Percentiles rank a stretch among this genome's conserved stretches.
phyloP scores from a whole-genome alignment of 2,329 filamentous ascomycete genomes.

The Talaromyces amestolkiae region DNA sequence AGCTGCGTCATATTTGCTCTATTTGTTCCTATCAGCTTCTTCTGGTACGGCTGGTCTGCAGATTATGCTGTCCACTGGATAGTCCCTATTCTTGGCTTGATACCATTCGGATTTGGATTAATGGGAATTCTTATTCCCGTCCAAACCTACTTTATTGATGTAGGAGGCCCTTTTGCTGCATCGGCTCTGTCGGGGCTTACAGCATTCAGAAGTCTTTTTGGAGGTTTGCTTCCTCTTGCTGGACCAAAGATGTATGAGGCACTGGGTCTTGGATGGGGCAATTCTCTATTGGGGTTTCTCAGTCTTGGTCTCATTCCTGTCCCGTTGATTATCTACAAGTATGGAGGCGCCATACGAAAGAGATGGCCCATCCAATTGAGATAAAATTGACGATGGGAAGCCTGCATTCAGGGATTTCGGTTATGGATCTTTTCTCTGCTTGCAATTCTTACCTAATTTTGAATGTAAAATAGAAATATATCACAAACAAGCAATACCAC shows the following conservation, averaged over 20 bases:
- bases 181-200: conserved; percentile 55
- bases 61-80: conserved; percentile 57
- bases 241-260: conserved; percentile 51
- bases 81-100: conserved; percentile 59
- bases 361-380: conserved; percentile 20
- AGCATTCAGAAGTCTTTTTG: conserved; percentile 55
- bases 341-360: conserved; percentile 35
- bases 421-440: neutral
- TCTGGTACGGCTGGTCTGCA: conserved; percentile 60
- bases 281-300: conserved; percentile 56
- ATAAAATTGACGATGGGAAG: neutral
- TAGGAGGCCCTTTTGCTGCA: conserved; percentile 48
- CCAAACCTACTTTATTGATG: conserved; percentile 62
- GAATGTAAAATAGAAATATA: neutral
- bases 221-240: conserved; percentile 61
- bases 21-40: conserved; percentile 52
- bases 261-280: conserved; percentile 52
- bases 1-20: neutral
- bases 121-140: conserved; percentile 54
- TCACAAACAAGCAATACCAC: neutral
- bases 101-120: conserved; percentile 55
- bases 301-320: conserved; percentile 49
- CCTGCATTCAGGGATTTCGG: neutral
- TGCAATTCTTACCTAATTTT: too few species aligned
- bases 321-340: conserved; percentile 34